Conservation (phyloP, 2,329 filamentous ascomycete species). For the Mycosphaerella sp. region DNA sequence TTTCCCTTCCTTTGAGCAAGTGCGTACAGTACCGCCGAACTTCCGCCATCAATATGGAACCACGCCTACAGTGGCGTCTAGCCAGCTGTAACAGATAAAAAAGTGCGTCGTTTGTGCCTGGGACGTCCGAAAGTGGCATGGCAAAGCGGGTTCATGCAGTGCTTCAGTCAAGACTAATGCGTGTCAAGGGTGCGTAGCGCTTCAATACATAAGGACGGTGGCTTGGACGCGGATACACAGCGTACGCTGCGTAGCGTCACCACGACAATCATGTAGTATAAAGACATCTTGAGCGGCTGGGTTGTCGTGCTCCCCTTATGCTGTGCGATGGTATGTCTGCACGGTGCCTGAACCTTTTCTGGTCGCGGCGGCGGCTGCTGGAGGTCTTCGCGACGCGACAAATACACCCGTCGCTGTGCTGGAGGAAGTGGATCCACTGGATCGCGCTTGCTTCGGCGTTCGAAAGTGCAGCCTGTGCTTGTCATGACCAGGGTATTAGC, state of each 20-base stretch:
- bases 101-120: constrained; percentile 17
- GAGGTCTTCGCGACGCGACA: neutral
- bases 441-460: constrained; percentile 1
- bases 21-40: constrained; percentile 12
- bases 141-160: constrained; percentile 21
- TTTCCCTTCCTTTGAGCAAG: constrained; percentile 13
- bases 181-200: constrained; percentile 12
- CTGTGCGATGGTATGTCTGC: neutral
- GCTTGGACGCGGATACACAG: constrained; percentile 8
- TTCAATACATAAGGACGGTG: constrained; percentile 6
- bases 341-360: neutral
- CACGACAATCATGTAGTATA: constrained; percentile 2
- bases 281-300: constrained; percentile 3
- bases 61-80: constrained; percentile 9
- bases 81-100: constrained; percentile 14
- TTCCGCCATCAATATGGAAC: constrained; percentile 10
- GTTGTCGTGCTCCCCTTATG: neutral
- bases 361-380: neutral
- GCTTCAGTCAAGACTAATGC: constrained; percentile 13
- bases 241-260: constrained; percentile 7
- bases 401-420: neutral
- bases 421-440: constrained; percentile 11
- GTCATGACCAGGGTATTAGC: constrained; percentile 2
- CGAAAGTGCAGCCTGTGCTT: neutral
- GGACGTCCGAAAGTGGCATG: constrained; percentile 13